A percentile compares a stretch with the other conserved stretches of the same genome.
These are phyloP conservation scores for Picochlorum sp. DNA, from an alignment of 139 green algal genomes.

Conservation along the genomic window DNA sequence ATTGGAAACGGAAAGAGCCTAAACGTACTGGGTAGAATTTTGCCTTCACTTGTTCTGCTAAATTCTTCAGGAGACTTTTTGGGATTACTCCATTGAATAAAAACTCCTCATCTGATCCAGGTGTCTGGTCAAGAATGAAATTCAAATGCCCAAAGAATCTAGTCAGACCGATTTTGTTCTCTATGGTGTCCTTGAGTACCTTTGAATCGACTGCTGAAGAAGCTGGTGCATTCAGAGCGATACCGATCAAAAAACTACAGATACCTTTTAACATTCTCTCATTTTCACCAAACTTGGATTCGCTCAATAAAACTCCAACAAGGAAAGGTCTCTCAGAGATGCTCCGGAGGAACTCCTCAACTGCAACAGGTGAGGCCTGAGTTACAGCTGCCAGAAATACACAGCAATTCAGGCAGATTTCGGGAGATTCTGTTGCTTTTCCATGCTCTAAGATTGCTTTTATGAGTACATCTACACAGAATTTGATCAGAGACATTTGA, in stretches of 20 bases:
- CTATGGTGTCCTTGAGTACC: background rate
- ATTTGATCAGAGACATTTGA: background rate
- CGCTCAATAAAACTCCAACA: background rate
- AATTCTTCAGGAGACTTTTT: too few relatives aligned
- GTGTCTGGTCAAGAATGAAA: background rate
- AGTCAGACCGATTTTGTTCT: background rate
- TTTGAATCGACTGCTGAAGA: background rate
- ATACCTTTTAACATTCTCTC: background rate
- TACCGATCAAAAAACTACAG: background rate
- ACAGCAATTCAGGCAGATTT: background rate
- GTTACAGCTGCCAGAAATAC: background rate
- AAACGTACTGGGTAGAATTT: too few relatives aligned
- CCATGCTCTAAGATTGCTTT: background rate
- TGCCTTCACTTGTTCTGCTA: too few relatives aligned
- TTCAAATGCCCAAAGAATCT: background rate
- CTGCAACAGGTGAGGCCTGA: background rate
- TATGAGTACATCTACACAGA: background rate
- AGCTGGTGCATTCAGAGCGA: background rate
- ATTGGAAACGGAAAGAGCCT: too few relatives aligned
- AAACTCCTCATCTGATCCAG: background rate
- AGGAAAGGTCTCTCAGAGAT: conserved; percentile 1
- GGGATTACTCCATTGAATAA: too few relatives aligned
- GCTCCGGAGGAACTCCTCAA: background rate
- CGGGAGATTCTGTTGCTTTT: background rate
- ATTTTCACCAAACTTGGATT: background rate